A percentile compares a stretch with the other conserved stretches of the same genome.
Evolutionary conservation across 2,329 filamentous ascomycete genomes (phyloP).

Genomic region (Sporothrix euskadiensis): DNA sequence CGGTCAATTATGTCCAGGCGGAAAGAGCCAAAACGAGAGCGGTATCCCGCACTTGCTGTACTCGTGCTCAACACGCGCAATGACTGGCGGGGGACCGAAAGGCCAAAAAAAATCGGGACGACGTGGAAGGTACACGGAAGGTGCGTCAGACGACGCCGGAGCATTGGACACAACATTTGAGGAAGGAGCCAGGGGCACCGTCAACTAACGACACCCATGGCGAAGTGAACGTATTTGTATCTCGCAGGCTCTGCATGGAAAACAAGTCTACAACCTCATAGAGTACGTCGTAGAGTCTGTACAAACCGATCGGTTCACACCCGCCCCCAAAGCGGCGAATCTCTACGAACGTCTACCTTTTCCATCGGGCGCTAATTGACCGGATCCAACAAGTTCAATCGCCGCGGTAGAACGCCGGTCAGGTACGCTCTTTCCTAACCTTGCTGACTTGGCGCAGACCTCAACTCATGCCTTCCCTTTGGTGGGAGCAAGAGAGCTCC

Average conservation of each 20-base stretch:
- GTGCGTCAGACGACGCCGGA: not conserved
- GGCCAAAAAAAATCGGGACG: not conserved
- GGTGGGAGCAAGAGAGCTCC: not conserved
- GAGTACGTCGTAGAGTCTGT: not conserved
- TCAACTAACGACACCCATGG: not conserved
- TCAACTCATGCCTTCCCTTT: conserved; percentile 10
- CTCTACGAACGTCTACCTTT: not conserved
- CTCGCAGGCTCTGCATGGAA: not conserved
- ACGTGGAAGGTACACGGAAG: not conserved
- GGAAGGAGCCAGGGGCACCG: not conserved
- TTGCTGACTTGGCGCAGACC: not conserved
- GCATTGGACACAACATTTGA: not conserved
- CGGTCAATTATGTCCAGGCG: not conserved
- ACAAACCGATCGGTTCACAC: not conserved
- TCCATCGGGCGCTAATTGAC: conserved; percentile 11
- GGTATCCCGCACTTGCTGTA: not conserved
- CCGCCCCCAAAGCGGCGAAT: not conserved
- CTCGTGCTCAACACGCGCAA: not conserved
- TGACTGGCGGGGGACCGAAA: not conserved
- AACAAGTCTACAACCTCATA: not conserved
- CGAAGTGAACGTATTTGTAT: conserved; percentile 6
- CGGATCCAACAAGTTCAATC: not conserved
- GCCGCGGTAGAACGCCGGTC: not conserved
- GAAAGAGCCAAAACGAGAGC: not conserved
- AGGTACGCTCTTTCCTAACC: not conserved